Conservation (phyloP, 1,139 yeast species). For the Blastobotrys buckinghamii region DNA sequence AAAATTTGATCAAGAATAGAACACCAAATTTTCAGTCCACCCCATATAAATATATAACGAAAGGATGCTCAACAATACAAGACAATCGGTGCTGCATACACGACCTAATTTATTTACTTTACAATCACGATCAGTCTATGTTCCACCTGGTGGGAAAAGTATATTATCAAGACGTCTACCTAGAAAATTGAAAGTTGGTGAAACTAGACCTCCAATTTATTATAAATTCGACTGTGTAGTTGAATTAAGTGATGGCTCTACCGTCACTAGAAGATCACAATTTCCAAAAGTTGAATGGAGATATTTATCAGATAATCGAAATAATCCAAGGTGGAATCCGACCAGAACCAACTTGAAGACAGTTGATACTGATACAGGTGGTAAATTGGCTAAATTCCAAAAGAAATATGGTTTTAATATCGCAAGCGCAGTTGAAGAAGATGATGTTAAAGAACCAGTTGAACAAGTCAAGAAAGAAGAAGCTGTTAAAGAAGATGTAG, state of each 20-base stretch:
- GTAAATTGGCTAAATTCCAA: constrained; percentile 79
- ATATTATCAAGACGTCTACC: constrained; percentile 23
- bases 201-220: constrained; percentile 88
- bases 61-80: background rate
- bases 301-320: constrained; percentile 84
- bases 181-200: constrained; percentile 48
- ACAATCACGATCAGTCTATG: constrained; percentile 18
- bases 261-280: constrained; percentile 73
- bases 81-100: background rate
- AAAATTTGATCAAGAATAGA: too few relatives aligned
- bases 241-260: constrained; percentile 91
- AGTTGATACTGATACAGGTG: constrained; percentile 76
- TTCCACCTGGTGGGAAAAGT: constrained; percentile 25
- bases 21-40: too few relatives aligned
- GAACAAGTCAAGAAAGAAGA: too few relatives aligned
- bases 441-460: background rate
- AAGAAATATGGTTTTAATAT: constrained; percentile 57
- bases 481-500: too few relatives aligned
- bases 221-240: constrained; percentile 82
- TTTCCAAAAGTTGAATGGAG: constrained; percentile 84
- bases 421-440: background rate
- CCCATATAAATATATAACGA: too few relatives aligned
- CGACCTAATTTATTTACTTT: constrained; percentile 1
- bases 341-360: constrained; percentile 70
- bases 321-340: constrained; percentile 82